Conservation (phyloP, 108 stramenopile species). For the Hondaea fermentalgiana region DNA sequence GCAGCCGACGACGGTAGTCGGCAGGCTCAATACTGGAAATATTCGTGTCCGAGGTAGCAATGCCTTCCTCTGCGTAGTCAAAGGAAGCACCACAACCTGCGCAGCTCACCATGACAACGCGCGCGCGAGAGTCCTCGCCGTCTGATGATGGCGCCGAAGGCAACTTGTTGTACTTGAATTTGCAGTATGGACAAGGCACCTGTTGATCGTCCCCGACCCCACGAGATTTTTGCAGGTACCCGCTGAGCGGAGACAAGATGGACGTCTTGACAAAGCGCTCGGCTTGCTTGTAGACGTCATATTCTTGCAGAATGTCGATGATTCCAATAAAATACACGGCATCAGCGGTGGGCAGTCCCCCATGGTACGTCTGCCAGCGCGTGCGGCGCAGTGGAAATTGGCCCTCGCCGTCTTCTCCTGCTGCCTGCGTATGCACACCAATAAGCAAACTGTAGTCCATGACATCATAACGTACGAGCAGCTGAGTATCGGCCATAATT, state of each 20-base stretch:
- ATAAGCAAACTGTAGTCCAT: constrained; percentile 11
- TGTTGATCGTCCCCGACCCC: neutral
- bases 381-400: neutral
- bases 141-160: neutral
- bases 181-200: neutral
- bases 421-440: neutral
- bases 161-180: neutral
- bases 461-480: neutral
- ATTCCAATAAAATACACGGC: neutral
- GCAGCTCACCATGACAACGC: neutral
- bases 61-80: neutral
- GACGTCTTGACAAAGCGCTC: constrained; percentile 1
- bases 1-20: neutral
- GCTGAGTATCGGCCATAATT: neutral
- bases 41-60: neutral
- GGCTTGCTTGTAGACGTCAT: neutral
- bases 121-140: neutral
- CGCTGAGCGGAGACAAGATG: neutral
- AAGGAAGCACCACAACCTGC: neutral
- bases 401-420: neutral
- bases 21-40: neutral
- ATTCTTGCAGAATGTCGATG: neutral
- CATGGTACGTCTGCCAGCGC: neutral
- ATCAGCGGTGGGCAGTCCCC: neutral
- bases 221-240: neutral